Evolutionary conservation across 2,329 filamentous ascomycete genomes (phyloP).

Genomic region (Neonectria punicea): DNA sequence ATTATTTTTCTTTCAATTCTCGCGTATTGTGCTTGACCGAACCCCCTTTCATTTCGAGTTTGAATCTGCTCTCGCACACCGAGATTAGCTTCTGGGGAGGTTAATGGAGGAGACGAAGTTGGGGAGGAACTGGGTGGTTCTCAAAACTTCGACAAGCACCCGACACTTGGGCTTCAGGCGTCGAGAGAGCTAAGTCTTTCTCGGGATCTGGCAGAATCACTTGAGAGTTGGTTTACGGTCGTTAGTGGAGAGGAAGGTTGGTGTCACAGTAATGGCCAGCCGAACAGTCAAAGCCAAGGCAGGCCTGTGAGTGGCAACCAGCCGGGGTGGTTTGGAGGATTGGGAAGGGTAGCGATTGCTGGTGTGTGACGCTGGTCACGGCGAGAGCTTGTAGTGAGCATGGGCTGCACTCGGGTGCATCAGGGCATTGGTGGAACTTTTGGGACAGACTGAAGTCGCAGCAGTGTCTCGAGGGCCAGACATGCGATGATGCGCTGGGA

Average conservation of each 20-base stretch:
- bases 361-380: not conserved
- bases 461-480: not conserved
- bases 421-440: not conserved
- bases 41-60: slow-evolving; percentile 39
- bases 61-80: slow-evolving; percentile 40
- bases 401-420: not conserved
- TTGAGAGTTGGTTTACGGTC: slow-evolving; percentile 12
- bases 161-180: not conserved
- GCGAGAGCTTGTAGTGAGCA: not conserved
- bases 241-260: slow-evolving; percentile 10
- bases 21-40: slow-evolving; percentile 25
- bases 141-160: slow-evolving; percentile 13
- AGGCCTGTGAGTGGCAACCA: slow-evolving; percentile 21
- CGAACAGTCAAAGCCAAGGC: slow-evolving; percentile 28
- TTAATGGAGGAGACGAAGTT: slow-evolving; percentile 32
- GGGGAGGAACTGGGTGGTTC: slow-evolving; percentile 7
- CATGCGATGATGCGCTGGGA: slow-evolving; percentile 8
- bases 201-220: not conserved
- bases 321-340: slow-evolving; percentile 14
- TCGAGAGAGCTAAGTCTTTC: slow-evolving; percentile 5
- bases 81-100: slow-evolving; percentile 52
- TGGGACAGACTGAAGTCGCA: slow-evolving; percentile 1
- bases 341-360: not conserved
- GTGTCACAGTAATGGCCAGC: slow-evolving; percentile 13
- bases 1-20: slow-evolving; percentile 39